Conservation (phyloP, 805 yeast species). For the Candida insectalens region DNA sequence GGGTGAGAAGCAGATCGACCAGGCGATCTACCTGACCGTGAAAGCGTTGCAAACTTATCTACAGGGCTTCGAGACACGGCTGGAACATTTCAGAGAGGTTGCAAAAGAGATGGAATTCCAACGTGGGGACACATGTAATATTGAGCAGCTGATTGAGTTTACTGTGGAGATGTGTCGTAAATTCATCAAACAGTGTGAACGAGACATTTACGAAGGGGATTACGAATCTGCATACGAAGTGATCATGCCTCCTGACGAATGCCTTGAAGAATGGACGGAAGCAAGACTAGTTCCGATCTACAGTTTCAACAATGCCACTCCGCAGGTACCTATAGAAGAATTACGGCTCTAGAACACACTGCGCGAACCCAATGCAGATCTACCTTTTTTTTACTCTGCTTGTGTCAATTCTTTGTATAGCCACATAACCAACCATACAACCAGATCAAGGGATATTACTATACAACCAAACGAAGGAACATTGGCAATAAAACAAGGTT, state of each 20-base stretch:
- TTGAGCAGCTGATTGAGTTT: constrained; percentile 10
- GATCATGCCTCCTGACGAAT: constrained; percentile 3
- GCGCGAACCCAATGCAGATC: too few species aligned
- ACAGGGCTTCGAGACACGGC: constrained; percentile 4
- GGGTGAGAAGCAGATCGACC: constrained; percentile 8
- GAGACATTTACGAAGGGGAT: constrained; percentile 1
- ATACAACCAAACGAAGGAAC: too few species aligned
- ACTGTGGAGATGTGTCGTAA: constrained; percentile 9
- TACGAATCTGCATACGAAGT: background rate
- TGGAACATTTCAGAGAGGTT: constrained; percentile 8
- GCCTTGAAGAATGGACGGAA: constrained; percentile 12
- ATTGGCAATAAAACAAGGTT: too few species aligned
- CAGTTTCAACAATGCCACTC: too few species aligned
- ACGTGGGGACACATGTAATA: constrained; percentile 9
- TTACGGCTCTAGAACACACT: too few species aligned
- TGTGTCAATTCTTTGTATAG: too few species aligned
- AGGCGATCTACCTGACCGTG: constrained; percentile 8
- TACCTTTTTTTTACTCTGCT: too few species aligned
- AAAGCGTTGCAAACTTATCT: constrained; percentile 8
- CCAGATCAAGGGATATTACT: too few species aligned
- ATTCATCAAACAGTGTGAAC: constrained; percentile 5
- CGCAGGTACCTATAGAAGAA: too few species aligned
- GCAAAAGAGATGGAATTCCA: constrained; percentile 13
- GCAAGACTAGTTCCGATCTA: constrained; percentile 16
- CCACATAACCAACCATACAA: too few species aligned